Base-by-base conservation (phyloP, 495 filamentous ascomycete species). In the Penicillium pulvis region DNA sequence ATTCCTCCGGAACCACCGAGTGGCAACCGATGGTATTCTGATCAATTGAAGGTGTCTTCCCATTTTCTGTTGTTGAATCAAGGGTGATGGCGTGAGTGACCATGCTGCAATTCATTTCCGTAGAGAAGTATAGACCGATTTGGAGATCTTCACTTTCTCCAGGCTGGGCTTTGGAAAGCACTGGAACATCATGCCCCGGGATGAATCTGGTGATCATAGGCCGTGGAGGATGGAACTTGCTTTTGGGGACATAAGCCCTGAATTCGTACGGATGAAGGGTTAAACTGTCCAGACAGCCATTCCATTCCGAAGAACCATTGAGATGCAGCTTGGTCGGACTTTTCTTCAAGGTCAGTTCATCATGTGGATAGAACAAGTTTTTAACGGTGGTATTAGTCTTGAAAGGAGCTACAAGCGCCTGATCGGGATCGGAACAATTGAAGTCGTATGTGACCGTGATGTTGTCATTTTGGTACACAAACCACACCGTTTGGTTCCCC, bases 291-390 rank as follows among this genome's bases (percentile, higher is more conserved):
- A 87, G 58, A 61, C 88, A 90, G 14, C 87, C 88, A 45, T 85
- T 86, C 39, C 63, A 65, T 1, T 76, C 59, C 6, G 57, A 66
- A 0, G 80, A 80, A 6, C 74, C 74, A 42, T 81, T 76, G 23
- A 84, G 58, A 28, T 69, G 69, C 20, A 83, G 67, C 35, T 73
- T 74, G 0, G 69, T 67, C 0, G 71, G 69, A n/a, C 75, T 57
- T 23, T 68, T 62, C 36, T 70, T 68, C 14, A 89, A 65, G 0
- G 65, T 77, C 36, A 81, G 65, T 60, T 87, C 80, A 30, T 86
- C 84, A 52, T 84, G 83, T 1, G 86, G 85, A 59, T 79, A 85
- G 67, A 89, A 87, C n/a, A 91, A 65, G 64, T 89, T 88, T 61
- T 81, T 82, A 59, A 90, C 86, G 1, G 78, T 82, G 31, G 75